phyloP scores from a whole-genome alignment of 2,329 filamentous ascomycete genomes.

The Rutstroemia sp. region DNA sequence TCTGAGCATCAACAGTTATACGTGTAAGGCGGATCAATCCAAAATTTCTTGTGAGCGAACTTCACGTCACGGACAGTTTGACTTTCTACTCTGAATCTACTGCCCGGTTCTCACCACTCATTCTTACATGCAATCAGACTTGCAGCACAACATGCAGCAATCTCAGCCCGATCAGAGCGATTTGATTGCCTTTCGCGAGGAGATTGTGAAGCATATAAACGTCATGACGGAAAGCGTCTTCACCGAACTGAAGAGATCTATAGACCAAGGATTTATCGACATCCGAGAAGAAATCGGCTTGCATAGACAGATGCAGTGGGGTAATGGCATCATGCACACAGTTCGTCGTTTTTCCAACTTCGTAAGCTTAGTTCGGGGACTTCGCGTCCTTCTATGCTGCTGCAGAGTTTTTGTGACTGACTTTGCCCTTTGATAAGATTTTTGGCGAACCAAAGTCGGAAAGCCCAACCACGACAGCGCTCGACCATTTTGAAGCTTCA shows the following conservation, averaged over 20 bases:
- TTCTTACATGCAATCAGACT: neutral
- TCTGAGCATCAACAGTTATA: too few species aligned
- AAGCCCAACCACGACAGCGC: too few species aligned
- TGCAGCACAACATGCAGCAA: neutral
- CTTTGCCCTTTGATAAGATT: neutral
- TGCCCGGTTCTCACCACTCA: too few species aligned
- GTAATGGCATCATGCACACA: neutral
- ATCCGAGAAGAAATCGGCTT: neutral
- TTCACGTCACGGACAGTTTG: too few species aligned
- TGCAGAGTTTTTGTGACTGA: neutral
- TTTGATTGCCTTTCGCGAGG: neutral
- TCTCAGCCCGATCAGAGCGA: too few species aligned
- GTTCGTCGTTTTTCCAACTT: neutral
- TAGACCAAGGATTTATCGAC: neutral
- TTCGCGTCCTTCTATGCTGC: neutral
- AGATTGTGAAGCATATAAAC: neutral
- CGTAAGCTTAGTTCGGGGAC: neutral
- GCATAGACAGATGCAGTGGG: neutral
- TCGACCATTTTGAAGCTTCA: neutral
- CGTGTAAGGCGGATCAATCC: too few species aligned
- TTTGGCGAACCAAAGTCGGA: neutral
- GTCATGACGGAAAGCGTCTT: neutral
- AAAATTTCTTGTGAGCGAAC: too few species aligned
- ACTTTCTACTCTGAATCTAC: too few species aligned
- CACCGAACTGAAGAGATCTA: neutral